Percentiles rank a stretch among this genome's conserved stretches.
Conservation (phyloP, 768 basidiomycete genomes). For the Pleurotus giganteus region DNA sequence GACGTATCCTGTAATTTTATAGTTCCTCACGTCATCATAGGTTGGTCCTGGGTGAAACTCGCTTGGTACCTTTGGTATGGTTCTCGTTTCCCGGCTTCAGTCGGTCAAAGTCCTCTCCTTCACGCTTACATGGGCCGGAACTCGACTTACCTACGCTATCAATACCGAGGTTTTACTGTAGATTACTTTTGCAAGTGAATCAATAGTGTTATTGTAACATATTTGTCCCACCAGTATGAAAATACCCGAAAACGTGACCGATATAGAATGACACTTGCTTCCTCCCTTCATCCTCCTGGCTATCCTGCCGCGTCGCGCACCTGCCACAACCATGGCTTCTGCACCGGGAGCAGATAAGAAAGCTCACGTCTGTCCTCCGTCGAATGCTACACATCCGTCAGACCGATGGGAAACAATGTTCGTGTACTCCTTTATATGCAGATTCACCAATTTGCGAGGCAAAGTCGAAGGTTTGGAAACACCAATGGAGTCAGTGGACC, state of each 20-base stretch:
- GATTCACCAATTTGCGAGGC: slow-evolving; percentile 70
- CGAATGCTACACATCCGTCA: slow-evolving; percentile 68
- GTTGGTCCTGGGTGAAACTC: slow-evolving; percentile 81
- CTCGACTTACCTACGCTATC: slow-evolving; percentile 9
- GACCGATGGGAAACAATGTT: slow-evolving; percentile 88
- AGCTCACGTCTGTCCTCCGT: slow-evolving; percentile 54
- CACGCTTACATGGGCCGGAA: not conserved
- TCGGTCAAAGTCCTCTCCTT: not conserved
- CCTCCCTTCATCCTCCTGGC: slow-evolving; percentile 29
- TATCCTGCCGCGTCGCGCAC: slow-evolving; percentile 31
- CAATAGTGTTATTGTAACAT: slow-evolving; percentile 41
- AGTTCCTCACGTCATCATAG: slow-evolving; percentile 33
- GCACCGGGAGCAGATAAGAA: slow-evolving; percentile 28
- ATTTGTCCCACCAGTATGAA: slow-evolving; percentile 43
- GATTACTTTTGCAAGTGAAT: slow-evolving; percentile 1
- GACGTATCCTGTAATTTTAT: slow-evolving; percentile 7
- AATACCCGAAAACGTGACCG: slow-evolving; percentile 37
- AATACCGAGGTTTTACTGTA: not conserved
- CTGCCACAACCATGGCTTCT: slow-evolving; percentile 36
- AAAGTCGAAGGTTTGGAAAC: slow-evolving; percentile 80
- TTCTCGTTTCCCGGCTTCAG: not conserved
- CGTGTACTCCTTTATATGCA: slow-evolving; percentile 82
- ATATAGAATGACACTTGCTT: slow-evolving; percentile 17
- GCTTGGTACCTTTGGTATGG: slow-evolving; percentile 10
- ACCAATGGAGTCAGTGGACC: slow-evolving; percentile 73